Evolutionary conservation across 192 early-diverging fungal species (phyloP).

Genomic region (Thamnidium elegans): DNA sequence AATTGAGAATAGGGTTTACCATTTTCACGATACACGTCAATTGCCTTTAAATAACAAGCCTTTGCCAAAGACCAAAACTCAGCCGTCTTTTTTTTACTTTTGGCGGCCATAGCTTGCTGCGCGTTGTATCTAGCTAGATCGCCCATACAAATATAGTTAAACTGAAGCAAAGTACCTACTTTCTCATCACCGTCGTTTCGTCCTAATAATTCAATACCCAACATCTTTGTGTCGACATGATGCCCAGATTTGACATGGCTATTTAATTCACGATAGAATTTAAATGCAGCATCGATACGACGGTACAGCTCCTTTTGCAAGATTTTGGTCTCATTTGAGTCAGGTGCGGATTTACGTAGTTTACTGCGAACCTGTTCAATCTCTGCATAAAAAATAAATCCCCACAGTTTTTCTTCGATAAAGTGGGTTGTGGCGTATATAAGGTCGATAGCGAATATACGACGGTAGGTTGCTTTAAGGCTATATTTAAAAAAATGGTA

Average conservation of each 20-base stretch:
- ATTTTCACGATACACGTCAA: conserved; percentile 17
- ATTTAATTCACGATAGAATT: conserved; percentile 55
- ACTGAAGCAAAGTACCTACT: conserved; percentile 38
- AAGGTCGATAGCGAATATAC: conserved; percentile 44
- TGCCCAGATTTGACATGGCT: conserved; percentile 43
- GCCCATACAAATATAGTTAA: conserved; percentile 52
- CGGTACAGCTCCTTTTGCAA: conserved; percentile 39
- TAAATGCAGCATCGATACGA: conserved; percentile 47
- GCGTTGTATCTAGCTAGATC: conserved; percentile 55
- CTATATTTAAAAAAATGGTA: conserved; percentile 23
- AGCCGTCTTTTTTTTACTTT: neutral
- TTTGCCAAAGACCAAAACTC: conserved; percentile 23
- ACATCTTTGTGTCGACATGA: conserved; percentile 44
- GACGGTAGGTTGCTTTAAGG: conserved; percentile 47
- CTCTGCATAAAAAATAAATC: conserved; percentile 53
- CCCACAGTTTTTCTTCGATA: conserved; percentile 58
- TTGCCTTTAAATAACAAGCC: conserved; percentile 28
- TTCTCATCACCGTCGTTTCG: neutral
- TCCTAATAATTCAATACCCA: conserved; percentile 42
- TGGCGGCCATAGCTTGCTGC: neutral
- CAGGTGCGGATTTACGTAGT: conserved; percentile 23
- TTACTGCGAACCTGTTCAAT: conserved; percentile 50
- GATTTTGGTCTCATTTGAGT: conserved; percentile 18
- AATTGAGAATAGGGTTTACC: conserved; percentile 40
- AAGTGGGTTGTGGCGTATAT: conserved; percentile 45